phyloP scores from a whole-genome alignment of 1,284 basidiomycete genomes.

The Moesziomyces sp. region DNA sequence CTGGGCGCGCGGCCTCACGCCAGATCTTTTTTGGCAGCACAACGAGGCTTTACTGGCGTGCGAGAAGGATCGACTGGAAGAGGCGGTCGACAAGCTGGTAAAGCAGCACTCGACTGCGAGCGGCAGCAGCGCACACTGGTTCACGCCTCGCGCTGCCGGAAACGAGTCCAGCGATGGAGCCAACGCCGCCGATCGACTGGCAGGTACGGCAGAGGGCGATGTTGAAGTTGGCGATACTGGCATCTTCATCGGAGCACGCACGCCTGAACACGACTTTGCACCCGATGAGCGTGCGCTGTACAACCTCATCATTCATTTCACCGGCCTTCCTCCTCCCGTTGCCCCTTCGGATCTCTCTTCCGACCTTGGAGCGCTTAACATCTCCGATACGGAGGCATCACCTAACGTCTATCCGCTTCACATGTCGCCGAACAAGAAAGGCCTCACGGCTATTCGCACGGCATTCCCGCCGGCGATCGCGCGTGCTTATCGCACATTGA shows the following conservation, averaged over 20 bases:
- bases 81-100: constrained; percentile 64
- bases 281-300: constrained; percentile 8
- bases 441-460: constrained; percentile 30
- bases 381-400: background rate
- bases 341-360: background rate
- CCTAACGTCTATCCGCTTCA: constrained; percentile 8
- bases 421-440: constrained; percentile 39
- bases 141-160: constrained; percentile 12
- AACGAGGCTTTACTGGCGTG: constrained; percentile 71
- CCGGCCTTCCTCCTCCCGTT: background rate
- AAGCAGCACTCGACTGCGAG: background rate
- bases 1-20: constrained; percentile 83
- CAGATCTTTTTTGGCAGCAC: constrained; percentile 78
- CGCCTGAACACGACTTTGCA: constrained; percentile 21
- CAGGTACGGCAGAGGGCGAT: constrained; percentile 1
- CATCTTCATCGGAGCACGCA: constrained; percentile 19
- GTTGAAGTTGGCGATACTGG: constrained; percentile 12
- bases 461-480: constrained; percentile 39
- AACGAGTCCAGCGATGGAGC: no score
- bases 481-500: constrained; percentile 14
- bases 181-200: background rate
- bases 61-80: constrained; percentile 70
- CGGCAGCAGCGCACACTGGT: constrained; percentile 23
- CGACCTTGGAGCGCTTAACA: background rate
- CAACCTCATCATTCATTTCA: constrained; percentile 24